Conservation (phyloP, 2,329 filamentous ascomycete genomes). For the Calonectria crousiana region DNA sequence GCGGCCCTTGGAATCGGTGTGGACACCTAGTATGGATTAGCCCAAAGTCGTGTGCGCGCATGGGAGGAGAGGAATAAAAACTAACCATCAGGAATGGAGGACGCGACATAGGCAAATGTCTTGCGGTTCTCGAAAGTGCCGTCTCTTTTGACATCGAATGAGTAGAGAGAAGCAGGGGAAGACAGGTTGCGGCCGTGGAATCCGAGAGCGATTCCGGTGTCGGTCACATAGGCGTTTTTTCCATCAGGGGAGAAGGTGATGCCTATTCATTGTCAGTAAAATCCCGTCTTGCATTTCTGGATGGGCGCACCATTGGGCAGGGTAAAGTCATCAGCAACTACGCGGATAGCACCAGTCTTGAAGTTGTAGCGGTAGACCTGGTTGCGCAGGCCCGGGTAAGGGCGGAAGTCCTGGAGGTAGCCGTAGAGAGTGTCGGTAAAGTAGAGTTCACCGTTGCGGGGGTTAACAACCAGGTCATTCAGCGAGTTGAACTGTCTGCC, state of each 20-base stretch:
- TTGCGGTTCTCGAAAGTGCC: conserved; percentile 62
- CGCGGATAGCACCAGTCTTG: conserved; percentile 61
- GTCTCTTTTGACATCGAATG: conserved; percentile 57
- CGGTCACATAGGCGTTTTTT: conserved; percentile 65
- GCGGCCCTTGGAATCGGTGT: conserved; percentile 66
- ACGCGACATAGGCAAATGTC: conserved; percentile 67
- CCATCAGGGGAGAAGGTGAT: conserved; percentile 69
- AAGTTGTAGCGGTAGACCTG: conserved; percentile 71
- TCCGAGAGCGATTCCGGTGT: conserved; percentile 62
- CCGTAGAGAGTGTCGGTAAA: conserved; percentile 74
- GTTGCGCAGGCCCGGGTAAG: conserved; percentile 63
- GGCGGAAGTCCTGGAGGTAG: conserved; percentile 68
- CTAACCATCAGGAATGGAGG: conserved; percentile 69
- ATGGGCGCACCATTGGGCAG: conserved; percentile 61
- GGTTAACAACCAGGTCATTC: conserved; percentile 68
- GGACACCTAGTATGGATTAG: conserved; percentile 58
- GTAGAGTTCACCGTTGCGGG: conserved; percentile 69
- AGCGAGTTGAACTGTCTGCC: conserved; percentile 71
- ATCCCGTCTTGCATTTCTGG: rapidly evolving
- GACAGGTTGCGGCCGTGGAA: conserved; percentile 57
- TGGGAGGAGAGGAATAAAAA: background rate
- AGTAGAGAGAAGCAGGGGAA: conserved; percentile 56
- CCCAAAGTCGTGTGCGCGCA: background rate
- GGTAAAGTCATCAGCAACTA: conserved; percentile 69
- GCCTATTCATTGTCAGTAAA: conserved; percentile 47